These are phyloP conservation scores for Cubamyces lactineus DNA, from an alignment of 768 basidiomycete species.

Conservation along the genomic window DNA sequence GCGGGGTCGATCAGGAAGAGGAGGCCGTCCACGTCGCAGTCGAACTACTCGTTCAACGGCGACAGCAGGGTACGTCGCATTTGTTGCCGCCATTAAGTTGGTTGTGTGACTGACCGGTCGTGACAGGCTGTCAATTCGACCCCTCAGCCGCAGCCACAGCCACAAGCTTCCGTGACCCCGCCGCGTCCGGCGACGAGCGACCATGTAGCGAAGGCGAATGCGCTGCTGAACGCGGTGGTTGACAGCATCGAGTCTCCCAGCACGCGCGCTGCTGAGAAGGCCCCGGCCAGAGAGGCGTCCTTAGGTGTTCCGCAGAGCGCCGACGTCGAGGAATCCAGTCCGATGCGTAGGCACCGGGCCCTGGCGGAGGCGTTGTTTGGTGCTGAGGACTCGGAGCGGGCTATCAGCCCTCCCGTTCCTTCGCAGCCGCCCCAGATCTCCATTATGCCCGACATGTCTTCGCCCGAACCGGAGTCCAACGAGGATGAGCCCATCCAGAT, in stretches of 20 bases:
- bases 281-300: conserved; percentile 20
- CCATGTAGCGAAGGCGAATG: conserved; percentile 61
- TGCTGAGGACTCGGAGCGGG: conserved; percentile 38
- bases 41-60: conserved; percentile 66
- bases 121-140: conserved; percentile 63
- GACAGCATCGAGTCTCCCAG: conserved; percentile 52
- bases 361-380: conserved; percentile 81
- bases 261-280: conserved; percentile 21
- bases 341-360: conserved; percentile 67
- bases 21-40: conserved; percentile 83
- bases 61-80: conserved; percentile 42
- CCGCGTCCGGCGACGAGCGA: conserved; percentile 43
- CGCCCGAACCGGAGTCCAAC: conserved; percentile 10
- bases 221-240: conserved; percentile 65
- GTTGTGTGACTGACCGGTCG: conserved; percentile 15
- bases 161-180: conserved; percentile 33
- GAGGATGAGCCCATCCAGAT: conserved; percentile 16
- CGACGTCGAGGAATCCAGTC: conserved; percentile 36
- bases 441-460: conserved; percentile 21
- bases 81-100: not conserved
- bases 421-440: conserved; percentile 32
- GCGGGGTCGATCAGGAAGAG: conserved; percentile 73
- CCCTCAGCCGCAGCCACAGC: conserved; percentile 46
- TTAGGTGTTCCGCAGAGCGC: conserved; percentile 43
- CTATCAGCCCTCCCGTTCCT: conserved; percentile 29